Base-by-base conservation (phyloP, 1,139 yeast species). In the Blastobotrys arbuscula region DNA sequence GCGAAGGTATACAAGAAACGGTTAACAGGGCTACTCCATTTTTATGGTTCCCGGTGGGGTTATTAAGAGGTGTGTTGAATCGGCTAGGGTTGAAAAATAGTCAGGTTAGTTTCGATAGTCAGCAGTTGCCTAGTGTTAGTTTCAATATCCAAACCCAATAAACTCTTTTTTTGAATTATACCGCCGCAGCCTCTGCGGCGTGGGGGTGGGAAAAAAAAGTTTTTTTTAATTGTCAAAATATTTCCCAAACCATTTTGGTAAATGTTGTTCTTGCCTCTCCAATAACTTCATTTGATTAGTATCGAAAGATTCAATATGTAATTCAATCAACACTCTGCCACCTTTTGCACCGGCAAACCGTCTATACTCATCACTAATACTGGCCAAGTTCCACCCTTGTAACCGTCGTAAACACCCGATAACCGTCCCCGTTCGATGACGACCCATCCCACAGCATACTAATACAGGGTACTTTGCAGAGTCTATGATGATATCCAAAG, bases 391-490 rank as follows among this genome's bases (percentile, higher is more conserved):
- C 98, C 98, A 92, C 19, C 95, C 92, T 71, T 90, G 96, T 26
- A 92, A 69, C 53, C 96, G 75, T 55, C 98, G 72, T 45, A 92
- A 71, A 66, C 97, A 92, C 1, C 98, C 98, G 50, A 92, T 79
- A 2, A 92, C 96, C 0, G 97, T 89, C 0, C 98, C 98, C 0
- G 97, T 89, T 53, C 97, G 75, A 65, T 92, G 97, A 57, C 97
- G 73, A 0, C 98, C 98, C 97, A 90, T 90, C 12, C 97, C 96
- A 62, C 97, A 92, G 66, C 97, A 90, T 7, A 89, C 92, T 45
- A 92, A 70, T 53, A 90, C 60, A 0, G 98, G 97, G 60, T 87
- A 86, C 62, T 82, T 79, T n/a, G 77, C 75, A 54, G 75, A 75
- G 59, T 86, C 78, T 47, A 83, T 78, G 34, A 90, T 82, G 41